Percentiles rank a stretch among this genome's conserved stretches.
Conservation (phyloP, 305 asterid species). For the Rubia balearica region DNA sequence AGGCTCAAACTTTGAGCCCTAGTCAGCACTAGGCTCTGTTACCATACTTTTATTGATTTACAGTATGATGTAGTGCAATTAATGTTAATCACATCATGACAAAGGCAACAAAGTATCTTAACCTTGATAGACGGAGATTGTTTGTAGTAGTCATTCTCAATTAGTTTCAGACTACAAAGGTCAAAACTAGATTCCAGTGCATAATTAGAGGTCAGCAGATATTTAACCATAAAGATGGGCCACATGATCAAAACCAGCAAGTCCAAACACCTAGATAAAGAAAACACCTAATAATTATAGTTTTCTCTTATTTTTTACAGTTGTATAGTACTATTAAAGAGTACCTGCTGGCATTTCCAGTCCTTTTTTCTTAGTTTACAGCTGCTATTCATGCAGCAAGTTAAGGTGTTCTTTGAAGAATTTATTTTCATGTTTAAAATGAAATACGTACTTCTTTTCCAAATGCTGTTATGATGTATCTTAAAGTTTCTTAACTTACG, state of each 20-base stretch:
- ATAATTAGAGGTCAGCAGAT: slow-evolving; percentile 60
- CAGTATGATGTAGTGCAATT: slow-evolving; percentile 46
- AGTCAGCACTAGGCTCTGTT: slow-evolving; percentile 43
- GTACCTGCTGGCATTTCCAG: too few relatives aligned
- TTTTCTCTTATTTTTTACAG: too few relatives aligned
- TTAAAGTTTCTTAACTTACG: too few relatives aligned
- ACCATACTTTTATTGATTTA: slow-evolving; percentile 48
- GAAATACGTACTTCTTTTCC: too few relatives aligned
- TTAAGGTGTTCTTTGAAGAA: too few relatives aligned
- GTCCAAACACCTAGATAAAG: slow-evolving; percentile 73
- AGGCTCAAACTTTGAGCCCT: slow-evolving; percentile 36
- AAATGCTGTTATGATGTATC: too few relatives aligned
- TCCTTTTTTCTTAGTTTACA: too few relatives aligned
- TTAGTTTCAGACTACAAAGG: slow-evolving; percentile 42
- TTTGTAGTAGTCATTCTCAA: slow-evolving; percentile 54
- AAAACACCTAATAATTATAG: neutral
- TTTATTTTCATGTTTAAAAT: too few relatives aligned
- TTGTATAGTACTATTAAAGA: too few relatives aligned
- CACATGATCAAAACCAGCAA: slow-evolving; percentile 81
- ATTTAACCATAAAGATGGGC: slow-evolving; percentile 83
- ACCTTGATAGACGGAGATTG: slow-evolving; percentile 59
- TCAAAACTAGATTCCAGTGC: slow-evolving; percentile 53
- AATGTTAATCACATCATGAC: slow-evolving; percentile 74
- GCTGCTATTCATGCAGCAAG: too few relatives aligned
- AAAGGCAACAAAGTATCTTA: slow-evolving; percentile 68